phyloP scores from a whole-genome alignment of 169 alveolate species.

The Cyclospora cayetanensis region DNA sequence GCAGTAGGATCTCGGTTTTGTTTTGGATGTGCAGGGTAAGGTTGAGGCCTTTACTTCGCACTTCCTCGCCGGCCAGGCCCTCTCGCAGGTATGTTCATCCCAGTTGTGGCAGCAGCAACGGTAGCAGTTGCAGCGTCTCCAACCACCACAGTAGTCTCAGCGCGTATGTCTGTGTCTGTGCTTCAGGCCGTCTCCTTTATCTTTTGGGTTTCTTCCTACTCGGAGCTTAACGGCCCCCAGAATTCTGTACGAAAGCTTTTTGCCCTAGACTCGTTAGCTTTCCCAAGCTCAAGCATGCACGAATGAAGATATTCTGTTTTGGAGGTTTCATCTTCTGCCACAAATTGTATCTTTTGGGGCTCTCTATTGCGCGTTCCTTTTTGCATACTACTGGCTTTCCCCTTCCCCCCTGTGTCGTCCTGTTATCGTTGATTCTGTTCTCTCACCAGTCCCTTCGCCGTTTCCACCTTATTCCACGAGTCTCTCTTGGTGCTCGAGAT shows the following conservation, averaged over 20 bases:
- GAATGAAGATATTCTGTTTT: neutral
- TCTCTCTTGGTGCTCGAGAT: neutral
- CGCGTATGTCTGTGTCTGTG: neutral
- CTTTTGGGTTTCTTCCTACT: conserved; percentile 92
- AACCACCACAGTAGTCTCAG: no score
- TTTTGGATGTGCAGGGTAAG: conserved; percentile 79
- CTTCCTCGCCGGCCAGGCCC: conserved; percentile 94
- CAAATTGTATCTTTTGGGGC: neutral
- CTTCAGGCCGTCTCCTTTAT: conserved; percentile 84
- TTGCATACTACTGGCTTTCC: neutral
- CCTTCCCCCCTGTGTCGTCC: neutral
- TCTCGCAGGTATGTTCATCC: conserved; percentile 78
- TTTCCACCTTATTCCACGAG: neutral
- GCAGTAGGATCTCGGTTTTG: conserved; percentile 10
- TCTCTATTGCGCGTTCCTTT: neutral
- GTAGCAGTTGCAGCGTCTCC: neutral
- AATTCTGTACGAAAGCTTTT: neutral
- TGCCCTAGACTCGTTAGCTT: neutral
- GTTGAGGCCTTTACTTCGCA: conserved; percentile 93
- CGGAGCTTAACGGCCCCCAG: conserved; percentile 86
- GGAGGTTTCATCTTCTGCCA: neutral
- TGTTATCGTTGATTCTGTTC: neutral
- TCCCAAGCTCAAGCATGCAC: neutral
- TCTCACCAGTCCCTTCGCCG: neutral
- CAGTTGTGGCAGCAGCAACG: neutral